Evolutionary conservation across 2,329 filamentous ascomycete genomes (phyloP).

Genomic region (Paradendryphiella salina): DNA sequence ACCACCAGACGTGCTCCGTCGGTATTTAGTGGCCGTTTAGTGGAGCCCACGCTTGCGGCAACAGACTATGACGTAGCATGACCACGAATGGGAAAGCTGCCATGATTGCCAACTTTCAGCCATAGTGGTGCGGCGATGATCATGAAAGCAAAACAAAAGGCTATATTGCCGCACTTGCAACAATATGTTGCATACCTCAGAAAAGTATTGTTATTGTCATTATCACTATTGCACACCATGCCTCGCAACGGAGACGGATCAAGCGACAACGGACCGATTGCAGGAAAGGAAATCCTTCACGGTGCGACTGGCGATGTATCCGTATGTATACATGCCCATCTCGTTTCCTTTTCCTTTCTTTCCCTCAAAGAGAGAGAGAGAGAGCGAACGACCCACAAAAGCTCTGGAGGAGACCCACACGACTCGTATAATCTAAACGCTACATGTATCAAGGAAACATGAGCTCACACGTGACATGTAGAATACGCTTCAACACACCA

Average conservation of each 20-base stretch:
- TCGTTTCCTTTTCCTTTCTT: too few relatives aligned
- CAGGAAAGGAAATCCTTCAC: conserved; percentile 46
- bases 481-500: conserved; percentile 39
- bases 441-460: too few relatives aligned
- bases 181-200: background rate
- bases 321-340: conserved; percentile 24
- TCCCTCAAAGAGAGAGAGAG: too few relatives aligned
- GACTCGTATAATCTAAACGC: too few relatives aligned
- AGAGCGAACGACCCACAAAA: too few relatives aligned
- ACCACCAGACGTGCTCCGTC: conserved; percentile 1
- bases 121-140: background rate
- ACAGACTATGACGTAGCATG: conserved; percentile 10
- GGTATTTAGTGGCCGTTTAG: conserved; percentile 2
- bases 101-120: conserved; percentile 10
- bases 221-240: too few relatives aligned
- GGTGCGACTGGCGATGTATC: conserved; percentile 46
- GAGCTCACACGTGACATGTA: background rate
- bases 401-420: too few relatives aligned
- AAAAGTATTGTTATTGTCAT: background rate
- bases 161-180: too few relatives aligned
- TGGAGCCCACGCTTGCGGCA: background rate
- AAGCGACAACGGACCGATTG: conserved; percentile 47
- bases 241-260: conserved; percentile 49
- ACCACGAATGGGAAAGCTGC: background rate
- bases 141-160: too few relatives aligned